A percentile compares a stretch with the other conserved stretches of the same genome.
These are phyloP conservation scores for Trypethelium eluteriae DNA, from an alignment of 495 filamentous ascomycete genomes.

Conservation along the genomic window DNA sequence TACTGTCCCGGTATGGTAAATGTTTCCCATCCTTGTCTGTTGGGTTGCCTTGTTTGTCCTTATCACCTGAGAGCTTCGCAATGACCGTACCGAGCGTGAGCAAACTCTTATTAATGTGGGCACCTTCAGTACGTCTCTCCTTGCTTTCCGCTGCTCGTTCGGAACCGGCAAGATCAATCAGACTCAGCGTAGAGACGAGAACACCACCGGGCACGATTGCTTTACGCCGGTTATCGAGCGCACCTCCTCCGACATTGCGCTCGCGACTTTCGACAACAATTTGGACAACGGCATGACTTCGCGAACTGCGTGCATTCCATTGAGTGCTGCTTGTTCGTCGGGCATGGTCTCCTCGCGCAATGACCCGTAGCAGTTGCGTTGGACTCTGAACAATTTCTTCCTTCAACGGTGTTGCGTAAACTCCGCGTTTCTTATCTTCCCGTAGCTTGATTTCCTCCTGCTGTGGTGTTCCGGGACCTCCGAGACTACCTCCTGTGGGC, in stretches of 20 bases:
- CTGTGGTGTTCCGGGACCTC: conserved; percentile 40
- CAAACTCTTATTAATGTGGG: conserved; percentile 96
- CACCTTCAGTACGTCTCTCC: conserved; percentile 86
- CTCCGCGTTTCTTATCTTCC: conserved; percentile 90
- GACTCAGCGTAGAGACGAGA: conserved; percentile 83
- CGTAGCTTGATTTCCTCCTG: conserved; percentile 93
- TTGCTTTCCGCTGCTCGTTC: conserved; percentile 94
- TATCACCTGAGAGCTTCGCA: conserved; percentile 71
- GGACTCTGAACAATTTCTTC: conserved; percentile 98
- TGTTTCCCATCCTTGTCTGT: conserved; percentile 59
- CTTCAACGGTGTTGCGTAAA: conserved; percentile 92
- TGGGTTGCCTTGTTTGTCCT: conserved; percentile 59
- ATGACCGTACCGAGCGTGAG: conserved; percentile 94
- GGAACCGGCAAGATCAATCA: conserved; percentile 95
- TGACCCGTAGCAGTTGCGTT: conserved; percentile 88
- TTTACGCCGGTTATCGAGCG: conserved; percentile 45
- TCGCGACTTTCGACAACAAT: conserved; percentile 97
- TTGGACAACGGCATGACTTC: conserved; percentile 95
- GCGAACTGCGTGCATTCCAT: conserved; percentile 91
- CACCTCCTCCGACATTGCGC: conserved; percentile 49
- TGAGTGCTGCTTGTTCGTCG: conserved; percentile 86
- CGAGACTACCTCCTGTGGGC: conserved; percentile 40
- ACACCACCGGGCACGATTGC: conserved; percentile 82
- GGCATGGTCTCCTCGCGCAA: conserved; percentile 87
- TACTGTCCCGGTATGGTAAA: conserved; percentile 93